A percentile compares a stretch with the other conserved stretches of the same genome.
Evolutionary conservation across 2,329 filamentous ascomycete genomes (phyloP).

Genomic region (Trichoderma simmonsii): DNA sequence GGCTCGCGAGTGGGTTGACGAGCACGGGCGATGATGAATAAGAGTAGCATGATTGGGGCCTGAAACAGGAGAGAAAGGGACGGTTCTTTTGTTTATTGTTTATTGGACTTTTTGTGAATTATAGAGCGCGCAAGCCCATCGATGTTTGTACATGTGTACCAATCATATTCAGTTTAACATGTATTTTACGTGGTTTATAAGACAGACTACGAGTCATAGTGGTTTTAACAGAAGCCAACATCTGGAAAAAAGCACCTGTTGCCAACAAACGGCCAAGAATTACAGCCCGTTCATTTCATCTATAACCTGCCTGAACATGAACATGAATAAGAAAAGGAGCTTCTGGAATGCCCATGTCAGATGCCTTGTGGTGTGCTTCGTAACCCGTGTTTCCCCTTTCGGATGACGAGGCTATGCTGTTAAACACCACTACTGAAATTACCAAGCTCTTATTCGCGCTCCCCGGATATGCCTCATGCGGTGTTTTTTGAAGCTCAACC

Average conservation of each 20-base stretch:
- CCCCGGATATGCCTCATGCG: neutral
- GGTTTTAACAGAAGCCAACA: neutral
- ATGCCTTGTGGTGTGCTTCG: neutral
- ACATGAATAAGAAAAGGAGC: neutral
- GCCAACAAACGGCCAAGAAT: neutral
- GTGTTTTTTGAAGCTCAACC: neutral
- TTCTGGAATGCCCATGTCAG: neutral
- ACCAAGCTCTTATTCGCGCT: neutral
- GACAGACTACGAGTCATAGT: neutral
- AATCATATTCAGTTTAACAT: neutral
- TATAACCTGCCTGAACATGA: rapidly evolving
- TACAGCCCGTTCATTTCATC: neutral
- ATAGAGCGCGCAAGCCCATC: constrained; percentile 3
- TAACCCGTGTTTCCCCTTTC: neutral
- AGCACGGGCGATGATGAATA: constrained; percentile 45
- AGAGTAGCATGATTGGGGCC: neutral
- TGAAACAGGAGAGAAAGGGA: neutral
- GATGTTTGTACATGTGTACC: neutral
- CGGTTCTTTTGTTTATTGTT: neutral
- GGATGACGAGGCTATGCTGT: neutral
- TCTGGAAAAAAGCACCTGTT: neutral
- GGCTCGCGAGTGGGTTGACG: constrained; percentile 52
- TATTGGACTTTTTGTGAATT: neutral
- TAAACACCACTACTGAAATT: neutral
- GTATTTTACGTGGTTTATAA: neutral